Evolutionary conservation across 2,329 filamentous ascomycete species (phyloP).

Genomic region (Aspergillus ochraceus): DNA sequence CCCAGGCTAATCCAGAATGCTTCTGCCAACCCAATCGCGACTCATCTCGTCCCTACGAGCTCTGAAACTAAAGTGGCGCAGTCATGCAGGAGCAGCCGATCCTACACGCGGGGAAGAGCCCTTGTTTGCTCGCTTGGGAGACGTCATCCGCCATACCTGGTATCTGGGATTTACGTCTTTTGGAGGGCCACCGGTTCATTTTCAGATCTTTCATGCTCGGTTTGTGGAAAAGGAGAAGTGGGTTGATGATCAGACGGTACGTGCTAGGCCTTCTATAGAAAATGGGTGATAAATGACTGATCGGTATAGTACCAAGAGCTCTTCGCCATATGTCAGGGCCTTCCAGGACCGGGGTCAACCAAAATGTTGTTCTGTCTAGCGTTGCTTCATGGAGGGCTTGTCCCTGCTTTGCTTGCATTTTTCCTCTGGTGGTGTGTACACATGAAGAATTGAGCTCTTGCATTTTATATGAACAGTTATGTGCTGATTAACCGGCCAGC

Average conservation of each 20-base stretch:
- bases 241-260: conserved; percentile 68
- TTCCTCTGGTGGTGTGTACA: conserved; percentile 60
- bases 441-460: too few species aligned
- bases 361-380: conserved; percentile 72
- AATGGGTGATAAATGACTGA: too few species aligned
- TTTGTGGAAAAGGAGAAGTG: conserved; percentile 63
- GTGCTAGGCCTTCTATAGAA: too few species aligned
- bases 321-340: conserved; percentile 67
- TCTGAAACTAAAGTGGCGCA: background rate
- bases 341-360: conserved; percentile 67
- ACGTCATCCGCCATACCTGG: conserved; percentile 50
- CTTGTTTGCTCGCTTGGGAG: conserved; percentile 16
- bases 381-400: conserved; percentile 61
- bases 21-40: background rate
- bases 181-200: conserved; percentile 69
- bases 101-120: too few species aligned
- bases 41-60: background rate
- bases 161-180: conserved; percentile 66
- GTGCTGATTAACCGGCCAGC: conserved; percentile 34
- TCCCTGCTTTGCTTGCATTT: conserved; percentile 60
- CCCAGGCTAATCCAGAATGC: background rate
- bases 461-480: background rate
- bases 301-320: conserved; percentile 64
- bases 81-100: background rate
- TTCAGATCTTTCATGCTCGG: conserved; percentile 63